Evolutionary conservation across 495 filamentous ascomycete genomes (phyloP).

Genomic region (Daldinia bambusicola): DNA sequence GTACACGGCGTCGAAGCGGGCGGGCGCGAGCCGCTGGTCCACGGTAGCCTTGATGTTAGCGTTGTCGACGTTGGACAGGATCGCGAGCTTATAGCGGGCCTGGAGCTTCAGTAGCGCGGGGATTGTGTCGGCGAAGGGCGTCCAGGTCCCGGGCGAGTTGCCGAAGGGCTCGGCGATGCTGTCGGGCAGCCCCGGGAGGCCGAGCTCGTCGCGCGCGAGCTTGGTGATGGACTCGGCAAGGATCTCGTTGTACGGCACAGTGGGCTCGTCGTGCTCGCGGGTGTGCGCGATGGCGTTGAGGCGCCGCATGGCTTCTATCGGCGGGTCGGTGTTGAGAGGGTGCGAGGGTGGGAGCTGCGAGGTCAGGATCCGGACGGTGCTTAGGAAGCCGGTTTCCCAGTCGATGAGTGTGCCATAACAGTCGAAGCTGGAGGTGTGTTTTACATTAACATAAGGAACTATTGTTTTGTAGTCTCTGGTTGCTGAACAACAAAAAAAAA

Average conservation of each 20-base stretch:
- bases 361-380: constrained; percentile 54
- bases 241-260: constrained; percentile 66
- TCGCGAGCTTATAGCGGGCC: constrained; percentile 71
- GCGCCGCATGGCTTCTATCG: constrained; percentile 43
- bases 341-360: constrained; percentile 53
- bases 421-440: constrained; percentile 66
- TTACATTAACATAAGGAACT: not conserved
- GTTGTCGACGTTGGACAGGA: constrained; percentile 78
- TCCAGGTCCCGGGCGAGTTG: constrained; percentile 67
- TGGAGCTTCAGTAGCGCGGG: constrained; percentile 65
- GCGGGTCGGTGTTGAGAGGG: constrained; percentile 54
- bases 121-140: constrained; percentile 72
- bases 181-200: constrained; percentile 50
- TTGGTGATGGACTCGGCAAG: constrained; percentile 61
- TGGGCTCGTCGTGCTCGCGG: constrained; percentile 62
- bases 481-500: not conserved
- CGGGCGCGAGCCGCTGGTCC: constrained; percentile 52
- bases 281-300: constrained; percentile 47
- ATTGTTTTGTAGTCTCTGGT: not conserved
- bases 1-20: constrained; percentile 72
- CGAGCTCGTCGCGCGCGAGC: constrained; percentile 55
- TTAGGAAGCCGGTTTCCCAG: constrained; percentile 65
- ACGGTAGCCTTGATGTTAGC: constrained; percentile 67
- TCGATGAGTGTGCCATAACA: constrained; percentile 86
- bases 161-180: constrained; percentile 59